These are phyloP conservation scores for Aspergillus haitiensis DNA, from an alignment of 495 filamentous ascomycete genomes.

Conservation along the genomic window DNA sequence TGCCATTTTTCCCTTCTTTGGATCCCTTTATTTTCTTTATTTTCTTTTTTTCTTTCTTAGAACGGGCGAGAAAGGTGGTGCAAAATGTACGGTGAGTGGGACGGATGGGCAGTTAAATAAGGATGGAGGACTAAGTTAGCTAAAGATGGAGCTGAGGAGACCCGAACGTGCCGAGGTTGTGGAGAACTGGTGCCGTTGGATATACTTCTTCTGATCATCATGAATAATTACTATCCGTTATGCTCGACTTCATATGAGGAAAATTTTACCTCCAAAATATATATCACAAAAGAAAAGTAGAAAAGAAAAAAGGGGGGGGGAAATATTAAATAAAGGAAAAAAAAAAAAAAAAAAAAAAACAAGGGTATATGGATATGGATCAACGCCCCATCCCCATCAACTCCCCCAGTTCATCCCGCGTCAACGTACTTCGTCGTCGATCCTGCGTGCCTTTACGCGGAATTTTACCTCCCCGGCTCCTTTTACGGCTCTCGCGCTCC, in stretches of 20 bases:
- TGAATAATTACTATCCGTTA: background rate
- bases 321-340: conserved; percentile 5
- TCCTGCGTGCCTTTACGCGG: conserved; percentile 45
- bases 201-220: background rate
- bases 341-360: conserved; percentile 5
- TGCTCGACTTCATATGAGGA: background rate
- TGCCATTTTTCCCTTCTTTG: background rate
- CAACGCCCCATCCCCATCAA: conserved; percentile 49
- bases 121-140: background rate
- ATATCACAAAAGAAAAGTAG: conserved; percentile 6
- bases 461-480: conserved; percentile 43
- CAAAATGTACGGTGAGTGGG: background rate
- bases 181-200: conserved; percentile 1
- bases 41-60: conserved; percentile 11
- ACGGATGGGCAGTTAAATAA: background rate
- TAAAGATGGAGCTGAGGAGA: no score
- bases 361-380: conserved; percentile 21
- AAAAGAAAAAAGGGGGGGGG: conserved; percentile 2
- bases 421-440: conserved; percentile 68
- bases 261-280: background rate
- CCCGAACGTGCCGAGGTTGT: conserved; percentile 11
- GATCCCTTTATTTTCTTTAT: background rate
- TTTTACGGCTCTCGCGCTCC: conserved; percentile 45
- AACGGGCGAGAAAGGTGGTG: background rate
- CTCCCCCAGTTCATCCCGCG: conserved; percentile 68